Evolutionary conservation across 1,139 yeast genomes (phyloP).

Genomic region (Zygoascus meyerae): DNA sequence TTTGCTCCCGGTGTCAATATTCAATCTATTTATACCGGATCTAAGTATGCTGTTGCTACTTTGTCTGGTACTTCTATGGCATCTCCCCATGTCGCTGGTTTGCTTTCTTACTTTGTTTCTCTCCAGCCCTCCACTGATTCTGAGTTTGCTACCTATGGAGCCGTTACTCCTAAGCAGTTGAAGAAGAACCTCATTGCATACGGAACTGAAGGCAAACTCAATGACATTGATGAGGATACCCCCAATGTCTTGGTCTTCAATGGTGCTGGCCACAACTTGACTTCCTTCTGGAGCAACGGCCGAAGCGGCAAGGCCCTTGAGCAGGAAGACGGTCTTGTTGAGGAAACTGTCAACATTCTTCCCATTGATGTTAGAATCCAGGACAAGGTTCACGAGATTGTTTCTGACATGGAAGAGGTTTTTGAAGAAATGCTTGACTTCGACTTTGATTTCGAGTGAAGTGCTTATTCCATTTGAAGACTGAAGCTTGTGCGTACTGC

Average conservation of each 20-base stretch:
- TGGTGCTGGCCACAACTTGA: constrained; percentile 83
- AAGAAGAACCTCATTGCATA: constrained; percentile 80
- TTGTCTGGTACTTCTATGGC: constrained; percentile 99
- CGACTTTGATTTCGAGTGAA: constrained; percentile 5
- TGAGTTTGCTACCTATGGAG: constrained; percentile 54
- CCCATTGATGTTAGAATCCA: constrained; percentile 24
- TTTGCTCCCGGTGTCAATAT: constrained; percentile 56
- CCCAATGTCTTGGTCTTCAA: constrained; percentile 88
- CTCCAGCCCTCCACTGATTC: constrained; percentile 84
- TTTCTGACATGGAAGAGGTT: constrained; percentile 21
- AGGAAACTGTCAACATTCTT: constrained; percentile 20
- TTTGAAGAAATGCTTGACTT: constrained; percentile 20
- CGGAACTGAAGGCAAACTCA: constrained; percentile 64
- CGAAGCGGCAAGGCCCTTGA: constrained; percentile 9
- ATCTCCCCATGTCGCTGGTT: constrained; percentile 93
- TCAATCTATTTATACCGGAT: constrained; percentile 67
- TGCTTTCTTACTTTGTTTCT: constrained; percentile 76
- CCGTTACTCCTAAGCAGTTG: constrained; percentile 74
- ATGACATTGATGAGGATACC: constrained; percentile 73
- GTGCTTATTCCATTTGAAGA: too few relatives aligned
- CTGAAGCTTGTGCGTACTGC: too few relatives aligned
- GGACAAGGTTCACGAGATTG: constrained; percentile 14
- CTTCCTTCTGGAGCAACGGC: constrained; percentile 54
- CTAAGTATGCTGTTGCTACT: constrained; percentile 76
- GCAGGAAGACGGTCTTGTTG: constrained; percentile 11